Evolutionary conservation across 2,329 filamentous ascomycete species (phyloP).

Genomic region (Penicillium freii): DNA sequence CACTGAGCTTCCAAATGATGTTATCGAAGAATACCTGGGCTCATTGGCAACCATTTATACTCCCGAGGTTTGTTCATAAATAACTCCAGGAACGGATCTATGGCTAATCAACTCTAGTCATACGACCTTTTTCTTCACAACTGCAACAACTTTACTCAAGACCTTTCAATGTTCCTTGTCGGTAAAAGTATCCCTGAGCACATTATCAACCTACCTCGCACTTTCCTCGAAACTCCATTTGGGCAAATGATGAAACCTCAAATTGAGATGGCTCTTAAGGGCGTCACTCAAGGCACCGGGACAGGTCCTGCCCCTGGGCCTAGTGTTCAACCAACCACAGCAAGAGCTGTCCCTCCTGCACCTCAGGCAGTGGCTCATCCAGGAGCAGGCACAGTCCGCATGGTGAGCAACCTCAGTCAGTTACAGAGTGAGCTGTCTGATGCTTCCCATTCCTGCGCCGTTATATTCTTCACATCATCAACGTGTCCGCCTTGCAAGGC

Average conservation of each 20-base stretch:
- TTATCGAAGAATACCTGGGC: slow-evolving; percentile 83
- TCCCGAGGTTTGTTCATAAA: slow-evolving; percentile 55
- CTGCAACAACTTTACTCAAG: slow-evolving; percentile 97
- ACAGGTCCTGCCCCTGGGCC: slow-evolving; percentile 21
- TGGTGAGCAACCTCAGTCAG: slow-evolving; percentile 58
- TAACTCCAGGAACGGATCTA: neutral
- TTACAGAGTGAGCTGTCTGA: slow-evolving; percentile 60
- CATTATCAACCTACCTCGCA: slow-evolving; percentile 80
- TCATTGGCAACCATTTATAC: slow-evolving; percentile 82
- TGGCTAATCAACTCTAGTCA: slow-evolving; percentile 51
- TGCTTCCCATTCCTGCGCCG: slow-evolving; percentile 66
- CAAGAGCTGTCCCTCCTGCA: slow-evolving; percentile 12
- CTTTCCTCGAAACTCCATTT: slow-evolving; percentile 80
- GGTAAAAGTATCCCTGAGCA: slow-evolving; percentile 85
- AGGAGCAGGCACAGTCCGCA: slow-evolving; percentile 54
- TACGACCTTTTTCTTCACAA: slow-evolving; percentile 91
- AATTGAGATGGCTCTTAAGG: slow-evolving; percentile 63
- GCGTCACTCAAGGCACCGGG: slow-evolving; percentile 59
- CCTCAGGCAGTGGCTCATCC: slow-evolving; percentile 15
- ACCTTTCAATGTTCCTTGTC: slow-evolving; percentile 83
- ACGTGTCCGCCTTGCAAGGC: slow-evolving; percentile 82
- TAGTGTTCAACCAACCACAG: slow-evolving; percentile 12
- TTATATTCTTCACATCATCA: slow-evolving; percentile 89
- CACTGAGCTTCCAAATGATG: slow-evolving; percentile 74
- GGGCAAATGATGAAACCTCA: slow-evolving; percentile 84